Evolutionary conservation across 495 filamentous ascomycete species (phyloP), one percentile per base, ranked within the genome.

Genomic region (Penicillium simplicissimum): DNA sequence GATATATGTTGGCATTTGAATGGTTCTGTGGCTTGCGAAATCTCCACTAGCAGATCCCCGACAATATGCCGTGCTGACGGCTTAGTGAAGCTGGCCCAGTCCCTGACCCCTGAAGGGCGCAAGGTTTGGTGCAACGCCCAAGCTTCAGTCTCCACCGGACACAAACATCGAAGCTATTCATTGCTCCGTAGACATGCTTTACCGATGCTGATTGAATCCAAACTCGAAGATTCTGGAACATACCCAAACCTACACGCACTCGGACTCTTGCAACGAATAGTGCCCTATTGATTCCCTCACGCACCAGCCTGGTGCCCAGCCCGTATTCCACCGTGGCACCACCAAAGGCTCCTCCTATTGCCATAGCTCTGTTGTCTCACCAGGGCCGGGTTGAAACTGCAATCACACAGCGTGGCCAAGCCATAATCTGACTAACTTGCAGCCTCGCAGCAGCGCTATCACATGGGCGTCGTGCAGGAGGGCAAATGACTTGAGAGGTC

Each of bases 391-490:
- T 15, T 47, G 43, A 47, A 28, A 47, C 43, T 23, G 43, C 43
- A 25, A 47, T 21, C 8, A 34, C 38, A 35, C 52, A 55, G 25
- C 52, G 40, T 61, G 52, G 59, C 52, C 42, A 36, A 45, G 59
- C 59, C 59, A 61, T 43, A 25, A 15, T 57, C 38, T 56, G 21
- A 61, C 45, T 49, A 35, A 13, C 52, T 51, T 61, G 43, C 52
- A n/a, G 45, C 47, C 42, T 61, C 21, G 37, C 49, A 61, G 51
- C 38, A 34, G 4, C 34, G 25, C 52, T 49, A 42, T 61, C 59
- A 61, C 59, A 61, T 56, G 59, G 52, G 58, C 23, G 25, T 57
- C 42, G 56, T 61, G 59, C 59, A 61, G 43, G 51, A 56, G 59
- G 31, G 6, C 33, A 31, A 49, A 49, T 15, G 45, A 13, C 45